phyloP scores from a whole-genome alignment of 495 filamentous ascomycete species.

The Penicillium macrosclerotiorum region DNA sequence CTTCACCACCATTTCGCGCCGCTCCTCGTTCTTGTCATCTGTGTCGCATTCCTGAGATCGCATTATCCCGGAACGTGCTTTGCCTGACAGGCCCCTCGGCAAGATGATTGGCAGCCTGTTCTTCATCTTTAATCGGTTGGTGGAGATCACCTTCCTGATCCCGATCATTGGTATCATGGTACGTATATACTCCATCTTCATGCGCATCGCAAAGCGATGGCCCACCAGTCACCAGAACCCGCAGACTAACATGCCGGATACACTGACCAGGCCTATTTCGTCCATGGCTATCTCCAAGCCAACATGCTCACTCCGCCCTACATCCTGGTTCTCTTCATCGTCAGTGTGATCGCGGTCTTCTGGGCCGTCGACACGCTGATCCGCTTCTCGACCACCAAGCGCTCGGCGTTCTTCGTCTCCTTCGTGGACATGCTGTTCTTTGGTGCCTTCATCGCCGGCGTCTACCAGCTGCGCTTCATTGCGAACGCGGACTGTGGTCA shows the following conservation, averaged over 20 bases:
- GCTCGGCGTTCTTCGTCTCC: conserved; percentile 72
- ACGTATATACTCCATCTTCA: conserved; percentile 11
- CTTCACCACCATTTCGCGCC: not conserved
- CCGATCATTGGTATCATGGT: conserved; percentile 85
- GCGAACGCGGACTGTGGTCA: conserved; percentile 61
- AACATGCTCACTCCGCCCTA: conserved; percentile 75
- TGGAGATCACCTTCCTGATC: conserved; percentile 81
- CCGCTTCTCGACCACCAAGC: conserved; percentile 67
- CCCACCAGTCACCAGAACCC: not conserved
- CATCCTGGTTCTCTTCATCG: conserved; percentile 90
- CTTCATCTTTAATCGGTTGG: conserved; percentile 80
- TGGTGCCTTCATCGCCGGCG: conserved; percentile 77
- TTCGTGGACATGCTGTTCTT: conserved; percentile 79
- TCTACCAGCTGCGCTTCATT: conserved; percentile 73
- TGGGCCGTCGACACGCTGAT: conserved; percentile 83
- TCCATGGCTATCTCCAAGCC: conserved; percentile 65
- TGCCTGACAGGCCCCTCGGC: conserved; percentile 11
- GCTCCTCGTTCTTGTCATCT: not conserved
- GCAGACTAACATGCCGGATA: not conserved
- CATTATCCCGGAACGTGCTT: not conserved
- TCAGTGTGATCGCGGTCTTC: conserved; percentile 71
- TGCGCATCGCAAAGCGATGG: not conserved
- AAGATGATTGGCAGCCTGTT: conserved; percentile 75
- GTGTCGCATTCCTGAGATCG: conserved; percentile 19
- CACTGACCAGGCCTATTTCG: conserved; percentile 64